These are phyloP conservation scores for Clonostachys rosea DNA, from an alignment of 2,329 filamentous ascomycete species.

Conservation along the genomic window DNA sequence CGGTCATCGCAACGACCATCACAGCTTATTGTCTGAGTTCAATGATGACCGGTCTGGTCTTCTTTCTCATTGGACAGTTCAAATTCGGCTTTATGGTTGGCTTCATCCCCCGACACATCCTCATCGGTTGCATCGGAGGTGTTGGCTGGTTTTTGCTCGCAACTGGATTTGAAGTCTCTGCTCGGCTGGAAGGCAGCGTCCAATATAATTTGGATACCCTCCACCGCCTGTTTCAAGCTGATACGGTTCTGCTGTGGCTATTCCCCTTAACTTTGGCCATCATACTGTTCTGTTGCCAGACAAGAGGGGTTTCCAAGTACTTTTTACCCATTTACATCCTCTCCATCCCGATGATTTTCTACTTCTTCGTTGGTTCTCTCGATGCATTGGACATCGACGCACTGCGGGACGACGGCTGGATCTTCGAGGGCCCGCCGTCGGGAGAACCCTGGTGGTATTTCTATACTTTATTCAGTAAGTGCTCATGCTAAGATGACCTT, in stretches of 20 bases:
- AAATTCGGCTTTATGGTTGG: conserved; percentile 88
- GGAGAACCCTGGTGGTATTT: conserved; percentile 97
- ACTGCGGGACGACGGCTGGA: conserved; percentile 76
- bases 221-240: conserved; percentile 64
- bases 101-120: conserved; percentile 93
- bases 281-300: conserved; percentile 70
- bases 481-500: not conserved
- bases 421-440: conserved; percentile 80
- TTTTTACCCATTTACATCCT: conserved; percentile 86
- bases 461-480: conserved; percentile 87
- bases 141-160: conserved; percentile 92
- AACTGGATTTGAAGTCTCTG: conserved; percentile 91
- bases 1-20: conserved; percentile 91
- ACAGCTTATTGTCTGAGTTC: conserved; percentile 87
- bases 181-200: conserved; percentile 78
- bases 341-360: conserved; percentile 70
- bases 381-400: conserved; percentile 62
- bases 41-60: conserved; percentile 84
- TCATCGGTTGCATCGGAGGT: conserved; percentile 95
- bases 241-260: conserved; percentile 79
- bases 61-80: conserved; percentile 85
- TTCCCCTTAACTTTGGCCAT: conserved; percentile 75
- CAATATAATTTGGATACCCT: conserved; percentile 77
- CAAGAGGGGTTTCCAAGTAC: conserved; percentile 74
- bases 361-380: conserved; percentile 68